Base-by-base conservation (phyloP, 192 early-diverging fungal species). In the Fimicolochytrium jonesii region DNA sequence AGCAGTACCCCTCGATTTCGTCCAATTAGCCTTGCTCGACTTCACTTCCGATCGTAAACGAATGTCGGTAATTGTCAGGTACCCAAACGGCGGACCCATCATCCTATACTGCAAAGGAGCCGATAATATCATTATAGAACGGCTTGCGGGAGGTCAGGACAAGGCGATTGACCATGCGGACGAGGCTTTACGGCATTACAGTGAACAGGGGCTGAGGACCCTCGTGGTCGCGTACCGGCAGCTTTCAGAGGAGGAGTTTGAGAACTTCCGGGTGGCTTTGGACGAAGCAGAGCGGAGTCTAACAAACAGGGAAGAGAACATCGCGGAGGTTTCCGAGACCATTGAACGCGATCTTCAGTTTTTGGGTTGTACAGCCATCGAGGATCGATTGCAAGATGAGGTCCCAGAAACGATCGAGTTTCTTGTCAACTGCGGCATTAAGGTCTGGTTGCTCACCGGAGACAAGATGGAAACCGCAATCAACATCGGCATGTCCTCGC, bases 31-130 rank as follows among this genome's bases (percentile, higher is more conserved):
- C 59, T 71, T 88, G 6, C 69, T 96, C 26, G 93, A 96, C 61
- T 96, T 96, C 68, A 86, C 86, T 0, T 86, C 83, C 46, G 87
- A 88, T 46, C 83, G 93, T 20, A 96, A 96, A 64, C 84, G 93
- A 32, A 94, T 94, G 93, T 88, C 86, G 0, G 81, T 91, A 6
- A 77, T 96, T 31, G 78, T 88, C 51, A 75, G 83, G 28, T 83
- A 89, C 56, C 44, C 34, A 33, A 87, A 86, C 1, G 69, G 55
- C 10, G 66, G 67, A 11, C 22, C 47, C n/a, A 92, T 93, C 47
- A 79, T 85, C 10, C 68, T 96, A 44, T 84, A 90, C 66, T 89
- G 87, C 71, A 94, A 96, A 77, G 94, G 94, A 26, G 93, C 93
- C 1, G 93, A 95, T 68, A 92, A 91, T 6, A 86, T 92, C 22